These are phyloP conservation scores for Ceratocystis papillata DNA, from an alignment of 2,329 filamentous ascomycete species.

Conservation along the genomic window DNA sequence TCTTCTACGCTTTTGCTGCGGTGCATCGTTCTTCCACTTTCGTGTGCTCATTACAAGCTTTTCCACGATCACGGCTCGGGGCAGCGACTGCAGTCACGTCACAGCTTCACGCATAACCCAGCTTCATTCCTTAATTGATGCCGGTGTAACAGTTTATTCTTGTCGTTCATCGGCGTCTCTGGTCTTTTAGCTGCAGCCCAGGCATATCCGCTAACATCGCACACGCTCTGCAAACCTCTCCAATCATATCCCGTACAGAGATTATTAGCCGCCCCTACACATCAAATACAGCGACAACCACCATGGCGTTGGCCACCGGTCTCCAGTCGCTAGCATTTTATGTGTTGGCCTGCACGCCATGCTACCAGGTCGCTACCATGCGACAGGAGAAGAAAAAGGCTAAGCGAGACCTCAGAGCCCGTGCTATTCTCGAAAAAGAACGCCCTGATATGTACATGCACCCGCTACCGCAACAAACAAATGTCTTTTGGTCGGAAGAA, in stretches of 20 bases:
- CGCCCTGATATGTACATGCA: constrained; percentile 68
- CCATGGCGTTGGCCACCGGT: constrained; percentile 44
- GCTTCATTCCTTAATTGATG: constrained; percentile 8
- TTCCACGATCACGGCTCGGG: not conserved
- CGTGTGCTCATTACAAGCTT: not conserved
- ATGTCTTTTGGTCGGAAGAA: constrained; percentile 80
- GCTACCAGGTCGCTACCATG: constrained; percentile 57
- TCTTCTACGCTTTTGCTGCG: not conserved
- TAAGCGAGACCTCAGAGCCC: constrained; percentile 54
- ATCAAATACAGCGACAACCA: constrained; percentile 30
- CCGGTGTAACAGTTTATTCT: constrained; percentile 16
- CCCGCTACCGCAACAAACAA: constrained; percentile 72
- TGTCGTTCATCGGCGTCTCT: constrained; percentile 21
- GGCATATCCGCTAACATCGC: no score
- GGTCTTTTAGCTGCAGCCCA: no score
- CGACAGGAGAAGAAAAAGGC: constrained; percentile 62
- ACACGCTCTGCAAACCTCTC: no score
- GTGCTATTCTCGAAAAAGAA: constrained; percentile 53
- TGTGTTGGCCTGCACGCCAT: constrained; percentile 67
- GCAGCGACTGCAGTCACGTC: not conserved
- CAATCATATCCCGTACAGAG: no score
- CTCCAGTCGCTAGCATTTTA: constrained; percentile 71
- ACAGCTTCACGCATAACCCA: not conserved
- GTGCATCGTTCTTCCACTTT: not conserved
- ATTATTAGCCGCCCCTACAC: not conserved